A percentile compares a stretch with the other conserved stretches of the same genome.
phyloP scores from a whole-genome alignment of 78 protist genomes.

The Chrysochromulina parva region DNA sequence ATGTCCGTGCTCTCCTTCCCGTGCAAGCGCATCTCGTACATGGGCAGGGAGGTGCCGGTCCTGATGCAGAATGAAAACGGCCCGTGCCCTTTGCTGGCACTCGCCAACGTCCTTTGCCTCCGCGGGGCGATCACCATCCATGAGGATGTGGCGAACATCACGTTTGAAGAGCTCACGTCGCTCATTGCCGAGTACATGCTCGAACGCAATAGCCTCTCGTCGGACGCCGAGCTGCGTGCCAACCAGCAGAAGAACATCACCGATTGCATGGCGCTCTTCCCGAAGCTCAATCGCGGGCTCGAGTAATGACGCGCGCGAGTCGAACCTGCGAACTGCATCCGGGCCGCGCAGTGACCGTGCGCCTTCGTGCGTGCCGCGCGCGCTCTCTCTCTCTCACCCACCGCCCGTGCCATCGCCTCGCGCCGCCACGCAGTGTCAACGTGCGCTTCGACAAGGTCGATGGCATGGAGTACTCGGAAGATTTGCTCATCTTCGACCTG shows the following conservation, averaged over 20 bases:
- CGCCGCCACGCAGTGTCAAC: conserved; percentile 49
- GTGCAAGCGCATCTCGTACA: background rate
- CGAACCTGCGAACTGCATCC: no score
- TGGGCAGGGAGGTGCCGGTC: background rate
- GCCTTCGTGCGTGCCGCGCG: no score
- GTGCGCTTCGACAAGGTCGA: background rate
- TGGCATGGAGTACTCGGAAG: background rate
- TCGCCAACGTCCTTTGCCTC: conserved; percentile 31
- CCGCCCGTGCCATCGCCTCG: background rate
- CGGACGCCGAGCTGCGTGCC: background rate
- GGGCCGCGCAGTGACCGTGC: no score
- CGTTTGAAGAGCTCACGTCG: background rate
- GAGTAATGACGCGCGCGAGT: background rate
- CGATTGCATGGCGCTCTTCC: conserved; percentile 12
- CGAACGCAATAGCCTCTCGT: background rate
- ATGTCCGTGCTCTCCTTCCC: background rate
- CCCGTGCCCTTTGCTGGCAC: conserved; percentile 67
- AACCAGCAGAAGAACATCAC: background rate
- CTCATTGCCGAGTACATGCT: conserved; percentile 6
- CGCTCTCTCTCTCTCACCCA: no score
- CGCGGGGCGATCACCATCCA: background rate
- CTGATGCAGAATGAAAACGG: conserved; percentile 63
- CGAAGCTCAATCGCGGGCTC: background rate
- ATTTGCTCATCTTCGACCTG: conserved; percentile 41
- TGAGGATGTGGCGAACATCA: background rate